Evolutionary conservation across 23 red algal genomes (phyloP), one percentile per base, ranked within the genome.

Genomic region (Gracilaria vermiculophylla): DNA sequence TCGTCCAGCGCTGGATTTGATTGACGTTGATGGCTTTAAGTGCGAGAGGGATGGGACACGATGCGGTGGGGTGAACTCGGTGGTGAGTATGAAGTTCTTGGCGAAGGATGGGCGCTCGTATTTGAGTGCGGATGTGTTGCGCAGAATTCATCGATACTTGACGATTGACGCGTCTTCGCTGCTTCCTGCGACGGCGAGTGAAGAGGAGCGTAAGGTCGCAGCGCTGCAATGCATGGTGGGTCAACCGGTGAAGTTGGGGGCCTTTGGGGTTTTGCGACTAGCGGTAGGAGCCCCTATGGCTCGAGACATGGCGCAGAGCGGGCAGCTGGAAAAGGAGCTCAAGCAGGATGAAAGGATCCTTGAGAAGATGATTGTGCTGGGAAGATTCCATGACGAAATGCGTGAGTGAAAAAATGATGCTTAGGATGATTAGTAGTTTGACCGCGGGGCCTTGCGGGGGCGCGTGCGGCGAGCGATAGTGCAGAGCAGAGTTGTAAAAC

Each of bases 201-300:
- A 67, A 27, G 78, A 60, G 70, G 85, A 88, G 27, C 56, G 76
- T 24, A 80, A 75, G 51, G 73, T 76, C 5, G 57, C 60, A n/a
- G 47, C 76, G n/a, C 53, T 74, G 34, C 64, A 34, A 58, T 95
- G 92, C 56, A 81, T 95, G 74, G 83, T 95, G 12, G 92, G 92
- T 4, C 92, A 95, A 71, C 92, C 92, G 17, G 92, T 95, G 17
- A 95, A 95, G 43, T 77, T 95, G 2, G 92, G 92, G 16, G 13
- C 25, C 5, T 85, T 67, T 69, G 80, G 83, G 17, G 92, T 95
- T 7, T 79, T 95, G 27, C 71, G 92, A 41, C 58, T 95, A 9
- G 92, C 92, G 36, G 55, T 95, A 19, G 82, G 92, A 33, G 92
- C 92, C 31, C 80, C 92, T 7, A 86, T 90, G 69, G 83, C 87